phyloP scores from a whole-genome alignment of 495 filamentous ascomycete species.

The Podospora pseudocomata region DNA sequence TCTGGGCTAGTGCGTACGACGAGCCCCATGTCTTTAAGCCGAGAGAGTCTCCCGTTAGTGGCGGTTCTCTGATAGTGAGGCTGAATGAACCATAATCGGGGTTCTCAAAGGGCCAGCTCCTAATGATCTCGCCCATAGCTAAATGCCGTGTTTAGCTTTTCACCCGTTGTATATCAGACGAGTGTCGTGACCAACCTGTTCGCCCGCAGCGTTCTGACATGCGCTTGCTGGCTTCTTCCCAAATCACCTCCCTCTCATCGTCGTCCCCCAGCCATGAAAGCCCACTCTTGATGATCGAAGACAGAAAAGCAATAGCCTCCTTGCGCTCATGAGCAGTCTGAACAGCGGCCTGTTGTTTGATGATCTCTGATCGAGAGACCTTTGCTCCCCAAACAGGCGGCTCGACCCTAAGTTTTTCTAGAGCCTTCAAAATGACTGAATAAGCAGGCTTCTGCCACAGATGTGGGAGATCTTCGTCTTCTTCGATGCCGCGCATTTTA shows the following conservation, averaged over 20 bases:
- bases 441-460: slow-evolving; percentile 46
- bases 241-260: slow-evolving; percentile 66
- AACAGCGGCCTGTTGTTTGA: slow-evolving; percentile 27
- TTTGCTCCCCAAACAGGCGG: slow-evolving; percentile 40
- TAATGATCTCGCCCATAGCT: slow-evolving; percentile 76
- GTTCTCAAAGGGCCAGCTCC: slow-evolving; percentile 62
- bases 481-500: slow-evolving; percentile 15
- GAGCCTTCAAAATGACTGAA: slow-evolving; percentile 34
- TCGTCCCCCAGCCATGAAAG: slow-evolving; percentile 74
- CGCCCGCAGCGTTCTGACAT: slow-evolving; percentile 83
- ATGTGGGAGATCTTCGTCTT: slow-evolving; percentile 36
- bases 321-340: slow-evolving; percentile 26
- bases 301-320: slow-evolving; percentile 60
- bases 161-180: neutral
- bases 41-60: slow-evolving; percentile 79
- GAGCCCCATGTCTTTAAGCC: slow-evolving; percentile 93
- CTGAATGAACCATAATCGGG: slow-evolving; percentile 41
- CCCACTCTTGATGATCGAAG: slow-evolving; percentile 67
- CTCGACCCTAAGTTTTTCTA: slow-evolving; percentile 40
- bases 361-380: slow-evolving; percentile 29
- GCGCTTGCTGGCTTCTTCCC: slow-evolving; percentile 72
- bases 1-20: slow-evolving; percentile 78
- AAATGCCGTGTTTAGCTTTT: slow-evolving; percentile 8
- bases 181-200: slow-evolving; percentile 30
- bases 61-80: slow-evolving; percentile 76